Conservation (phyloP, 768 basidiomycete species). For the Pleurotus giganteus region DNA sequence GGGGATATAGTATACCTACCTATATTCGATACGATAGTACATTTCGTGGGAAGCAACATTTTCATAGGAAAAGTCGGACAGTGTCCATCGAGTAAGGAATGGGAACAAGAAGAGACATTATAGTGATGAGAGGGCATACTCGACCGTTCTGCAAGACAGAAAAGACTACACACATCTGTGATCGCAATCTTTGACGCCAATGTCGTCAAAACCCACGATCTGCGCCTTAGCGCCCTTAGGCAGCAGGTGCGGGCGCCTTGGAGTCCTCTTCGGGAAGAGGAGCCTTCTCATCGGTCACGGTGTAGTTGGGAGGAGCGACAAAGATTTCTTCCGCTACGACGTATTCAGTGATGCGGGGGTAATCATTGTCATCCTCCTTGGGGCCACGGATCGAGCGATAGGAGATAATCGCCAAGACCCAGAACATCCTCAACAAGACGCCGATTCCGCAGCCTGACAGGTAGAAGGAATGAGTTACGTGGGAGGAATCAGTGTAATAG, state of each 20-base stretch:
- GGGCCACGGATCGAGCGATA: constrained; percentile 54
- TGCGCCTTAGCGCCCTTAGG: not conserved
- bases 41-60: too few relatives aligned
- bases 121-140: too few relatives aligned
- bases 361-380: constrained; percentile 36
- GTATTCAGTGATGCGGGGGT: constrained; percentile 41
- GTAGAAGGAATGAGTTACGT: not conserved
- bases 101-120: too few relatives aligned
- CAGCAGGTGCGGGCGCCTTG: not conserved
- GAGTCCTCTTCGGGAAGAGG: constrained; percentile 10
- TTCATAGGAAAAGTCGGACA: too few relatives aligned
- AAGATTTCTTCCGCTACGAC: constrained; percentile 47
- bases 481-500: not conserved
- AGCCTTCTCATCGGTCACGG: constrained; percentile 50
- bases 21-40: too few relatives aligned
- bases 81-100: too few relatives aligned
- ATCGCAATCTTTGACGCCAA: too few relatives aligned
- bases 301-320: constrained; percentile 57
- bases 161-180: too few relatives aligned
- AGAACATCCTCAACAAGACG: constrained; percentile 78
- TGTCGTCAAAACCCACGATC: not conserved
- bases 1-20: not conserved
- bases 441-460: constrained; percentile 76
- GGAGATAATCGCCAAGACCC: constrained; percentile 62
- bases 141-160: too few relatives aligned